Base-by-base conservation (phyloP, 768 basidiomycete species). In the Cyclocybe cylindracea region DNA sequence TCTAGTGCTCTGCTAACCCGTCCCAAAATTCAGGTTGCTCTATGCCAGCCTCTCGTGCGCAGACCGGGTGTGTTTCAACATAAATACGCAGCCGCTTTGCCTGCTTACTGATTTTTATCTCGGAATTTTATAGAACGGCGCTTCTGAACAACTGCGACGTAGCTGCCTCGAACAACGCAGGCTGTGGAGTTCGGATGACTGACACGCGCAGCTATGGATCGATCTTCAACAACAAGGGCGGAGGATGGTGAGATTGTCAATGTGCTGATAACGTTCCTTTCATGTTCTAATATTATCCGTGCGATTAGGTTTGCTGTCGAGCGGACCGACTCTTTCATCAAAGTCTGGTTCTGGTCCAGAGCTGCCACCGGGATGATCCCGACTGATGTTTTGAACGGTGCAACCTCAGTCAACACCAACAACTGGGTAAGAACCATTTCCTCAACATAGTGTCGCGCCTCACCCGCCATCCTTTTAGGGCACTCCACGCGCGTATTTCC, bases 281-380 rank as follows among this genome's bases (percentile, higher is more conserved):
- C 29, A 38, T 36, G 6, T 16, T 44, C 19, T 5, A 39, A 33
- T 41, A n/a, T 10, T 31, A 24, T 46, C 34, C 14, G 13, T 38
- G 35, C 35, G 4, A 16, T 55, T 16, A 86, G 81, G 79, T 86
- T 76, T 64, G 86, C 85, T 0, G 71, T 86, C 60, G 84, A 87
- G 61, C 76, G 85, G 34, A 85, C 84, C 0, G 55, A 66, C 18
- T 60, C 62, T 4, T 80, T 75, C 61, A 82, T 89, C 62, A 85
- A 84, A 54, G 72, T 88, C 42, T 90, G 83, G 81, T 89, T 87
- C 70, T 90, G 85, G 85, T 72, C 83, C 1, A 74, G 84, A 39
- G 69, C 66, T 43, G 76, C 66, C 36, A 66, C 73, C 10, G 59
- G 59, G 34, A 70, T 24, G 24, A 24, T 81, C 19, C 84, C 84